A percentile compares a stretch with the other conserved stretches of the same genome.
phyloP scores from a whole-genome alignment of 2,329 filamentous ascomycete species.

The Calonectria pseudoturangicola region DNA sequence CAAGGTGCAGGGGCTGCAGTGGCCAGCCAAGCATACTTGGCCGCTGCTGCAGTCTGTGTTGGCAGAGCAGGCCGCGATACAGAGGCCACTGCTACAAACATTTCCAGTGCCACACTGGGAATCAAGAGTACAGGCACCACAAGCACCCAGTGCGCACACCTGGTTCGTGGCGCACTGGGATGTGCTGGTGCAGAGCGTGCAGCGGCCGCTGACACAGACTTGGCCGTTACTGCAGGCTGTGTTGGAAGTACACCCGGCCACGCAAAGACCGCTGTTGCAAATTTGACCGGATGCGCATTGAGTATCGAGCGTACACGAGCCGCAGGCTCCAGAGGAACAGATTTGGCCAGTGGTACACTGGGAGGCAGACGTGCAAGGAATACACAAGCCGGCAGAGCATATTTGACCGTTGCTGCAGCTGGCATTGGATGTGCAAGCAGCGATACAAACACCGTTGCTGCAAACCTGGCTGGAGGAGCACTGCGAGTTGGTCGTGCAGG shows the following conservation, averaged over 20 bases:
- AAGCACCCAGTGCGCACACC: slow-evolving; percentile 24
- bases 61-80: slow-evolving; percentile 25
- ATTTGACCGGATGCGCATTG: slow-evolving; percentile 35
- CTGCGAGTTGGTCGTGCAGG: slow-evolving; percentile 29
- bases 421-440: slow-evolving; percentile 34
- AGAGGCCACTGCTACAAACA: slow-evolving; percentile 33
- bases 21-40: slow-evolving; percentile 28
- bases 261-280: slow-evolving; percentile 34
- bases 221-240: slow-evolving; percentile 32
- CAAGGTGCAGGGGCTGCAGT: slow-evolving; percentile 15
- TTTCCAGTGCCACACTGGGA: slow-evolving; percentile 29
- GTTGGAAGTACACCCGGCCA: slow-evolving; percentile 22
- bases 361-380: slow-evolving; percentile 19
- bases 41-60: slow-evolving; percentile 35
- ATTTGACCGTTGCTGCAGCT: slow-evolving; percentile 30
- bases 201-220: slow-evolving; percentile 29
- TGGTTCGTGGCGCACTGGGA: slow-evolving; percentile 28
- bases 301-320: slow-evolving; percentile 18
- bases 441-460: slow-evolving; percentile 27
- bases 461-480: slow-evolving; percentile 38
- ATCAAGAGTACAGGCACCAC: slow-evolving; percentile 21
- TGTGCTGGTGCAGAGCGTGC: slow-evolving; percentile 24
- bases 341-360: slow-evolving; percentile 36
- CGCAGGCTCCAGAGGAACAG: slow-evolving; percentile 32
- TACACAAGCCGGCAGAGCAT: slow-evolving; percentile 22